Conservation (phyloP, 805 yeast species). For the Candida silvicultrix region DNA sequence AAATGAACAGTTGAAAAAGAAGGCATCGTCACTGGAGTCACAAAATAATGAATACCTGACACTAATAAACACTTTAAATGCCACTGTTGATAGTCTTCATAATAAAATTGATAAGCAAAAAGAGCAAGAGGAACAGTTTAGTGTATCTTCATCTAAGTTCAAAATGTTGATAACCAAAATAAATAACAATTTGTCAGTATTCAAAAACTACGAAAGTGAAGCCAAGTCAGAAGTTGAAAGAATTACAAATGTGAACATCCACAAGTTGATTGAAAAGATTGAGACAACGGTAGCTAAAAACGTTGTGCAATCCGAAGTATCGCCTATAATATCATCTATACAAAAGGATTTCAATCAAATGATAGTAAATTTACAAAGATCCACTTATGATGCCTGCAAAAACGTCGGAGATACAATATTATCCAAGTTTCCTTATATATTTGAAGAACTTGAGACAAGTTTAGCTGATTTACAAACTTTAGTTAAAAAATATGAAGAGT, state of each 20-base stretch:
- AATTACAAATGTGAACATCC: conserved; percentile 8
- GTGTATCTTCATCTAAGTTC: conserved; percentile 26
- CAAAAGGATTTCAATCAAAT: conserved; percentile 9
- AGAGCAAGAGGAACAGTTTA: conserved; percentile 25
- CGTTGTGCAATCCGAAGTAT: neutral
- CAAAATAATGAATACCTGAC: conserved; percentile 18
- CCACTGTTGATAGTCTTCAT: conserved; percentile 20
- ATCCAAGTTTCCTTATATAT: conserved; percentile 14
- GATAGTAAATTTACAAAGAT: conserved; percentile 10
- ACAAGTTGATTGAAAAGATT: conserved; percentile 3
- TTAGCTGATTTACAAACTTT: conserved; percentile 6
- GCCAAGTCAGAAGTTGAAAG: conserved; percentile 12
- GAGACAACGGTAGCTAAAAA: neutral
- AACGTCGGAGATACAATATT: conserved; percentile 17
- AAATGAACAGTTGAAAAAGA: conserved; percentile 23
- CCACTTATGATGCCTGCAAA: conserved; percentile 17
- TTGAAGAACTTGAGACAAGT: conserved; percentile 15
- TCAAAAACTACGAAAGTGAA: conserved; percentile 17
- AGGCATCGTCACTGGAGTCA: conserved; percentile 14
- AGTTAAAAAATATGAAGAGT: conserved; percentile 5
- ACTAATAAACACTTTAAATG: conserved; percentile 20
- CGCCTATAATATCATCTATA: conserved; percentile 5
- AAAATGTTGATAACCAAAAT: conserved; percentile 24
- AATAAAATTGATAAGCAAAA: conserved; percentile 25
- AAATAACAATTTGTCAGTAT: conserved; percentile 20